Evolutionary conservation across 768 basidiomycete species (phyloP), one percentile per base, ranked within the genome.

Genomic region (Austroboletus festivus): DNA sequence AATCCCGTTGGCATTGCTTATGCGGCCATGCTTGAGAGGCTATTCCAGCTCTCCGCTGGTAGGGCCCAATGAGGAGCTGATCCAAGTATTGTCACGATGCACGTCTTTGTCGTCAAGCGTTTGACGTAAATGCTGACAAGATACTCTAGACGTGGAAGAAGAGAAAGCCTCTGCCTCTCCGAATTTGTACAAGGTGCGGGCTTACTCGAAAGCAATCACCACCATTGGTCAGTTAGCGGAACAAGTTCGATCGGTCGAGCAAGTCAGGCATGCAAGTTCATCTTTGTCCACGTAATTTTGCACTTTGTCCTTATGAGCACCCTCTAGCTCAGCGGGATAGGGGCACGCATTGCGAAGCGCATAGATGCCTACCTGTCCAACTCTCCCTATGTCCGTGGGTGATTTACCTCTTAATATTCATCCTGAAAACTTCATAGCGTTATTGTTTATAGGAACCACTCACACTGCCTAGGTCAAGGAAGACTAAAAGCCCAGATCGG

Each of bases 111-210:
- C 19, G 37, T 39, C 35, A 37, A 41, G 16, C 3, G 10, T 6
- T 28, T 6, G 12, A 28, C 5, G 12, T 28, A 7, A 13, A 38
- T 38, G 21, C 48, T 54, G 9, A 51, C 28, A 30, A 22, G 22
- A n/a, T 43, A 33, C 26, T 20, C 21, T 38, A 57, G 80, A 73
- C 58, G 70, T 72, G 60, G 59, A 72, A 39, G 70, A 72, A 16
- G 80, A 80, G 52, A 65, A 70, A n/a, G 40, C 54, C 7, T 67
- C 66, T 12, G 30, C 56, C 3, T 47, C 57, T 19, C 48, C 65
- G n/a, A 81, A 80, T 50, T 50, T 51, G 5, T 80, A 70, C 68
- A 81, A 78, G 66, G 62, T 81, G 16, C 69, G 71, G 45, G 77
- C 80, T 19, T 81, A 77, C 53, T 63, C 65, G 38, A 71, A 63